phyloP scores from a whole-genome alignment of 2,329 filamentous ascomycete genomes.

The Fusarium odoratissimum region DNA sequence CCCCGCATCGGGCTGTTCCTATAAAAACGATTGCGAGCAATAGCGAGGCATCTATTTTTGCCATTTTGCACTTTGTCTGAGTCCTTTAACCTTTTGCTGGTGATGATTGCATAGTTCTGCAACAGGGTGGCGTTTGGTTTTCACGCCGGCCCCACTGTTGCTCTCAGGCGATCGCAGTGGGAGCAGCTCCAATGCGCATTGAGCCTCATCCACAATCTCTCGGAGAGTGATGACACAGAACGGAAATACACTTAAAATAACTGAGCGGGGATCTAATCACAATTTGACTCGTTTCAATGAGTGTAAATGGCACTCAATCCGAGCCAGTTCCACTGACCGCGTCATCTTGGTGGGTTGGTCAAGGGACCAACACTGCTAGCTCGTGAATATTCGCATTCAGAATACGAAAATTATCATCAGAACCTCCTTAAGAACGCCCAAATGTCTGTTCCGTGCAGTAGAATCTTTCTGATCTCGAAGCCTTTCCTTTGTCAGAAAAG shows the following conservation, averaged over 20 bases:
- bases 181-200: background rate
- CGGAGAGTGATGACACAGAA: background rate
- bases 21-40: slow-evolving; percentile 35
- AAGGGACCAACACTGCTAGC: background rate
- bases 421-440: background rate
- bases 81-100: rapidly evolving
- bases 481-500: background rate
- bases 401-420: slow-evolving; percentile 9
- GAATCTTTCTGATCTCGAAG: rapidly evolving
- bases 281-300: background rate
- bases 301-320: too few species aligned
- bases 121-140: rapidly evolving
- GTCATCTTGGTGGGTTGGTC: slow-evolving; percentile 9
- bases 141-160: background rate
- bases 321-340: background rate
- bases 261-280: too few species aligned
- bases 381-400: slow-evolving; percentile 20
- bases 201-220: background rate
- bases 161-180: rapidly evolving
- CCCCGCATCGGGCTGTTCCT: slow-evolving; percentile 57
- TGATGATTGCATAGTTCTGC: too few species aligned
- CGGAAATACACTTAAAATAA: rapidly evolving
- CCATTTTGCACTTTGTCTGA: background rate
- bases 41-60: slow-evolving; percentile 18
- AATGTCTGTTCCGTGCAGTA: background rate